These are phyloP conservation scores for Fusarium sp. DNA, from an alignment of 2,329 filamentous ascomycete species.

Conservation along the genomic window DNA sequence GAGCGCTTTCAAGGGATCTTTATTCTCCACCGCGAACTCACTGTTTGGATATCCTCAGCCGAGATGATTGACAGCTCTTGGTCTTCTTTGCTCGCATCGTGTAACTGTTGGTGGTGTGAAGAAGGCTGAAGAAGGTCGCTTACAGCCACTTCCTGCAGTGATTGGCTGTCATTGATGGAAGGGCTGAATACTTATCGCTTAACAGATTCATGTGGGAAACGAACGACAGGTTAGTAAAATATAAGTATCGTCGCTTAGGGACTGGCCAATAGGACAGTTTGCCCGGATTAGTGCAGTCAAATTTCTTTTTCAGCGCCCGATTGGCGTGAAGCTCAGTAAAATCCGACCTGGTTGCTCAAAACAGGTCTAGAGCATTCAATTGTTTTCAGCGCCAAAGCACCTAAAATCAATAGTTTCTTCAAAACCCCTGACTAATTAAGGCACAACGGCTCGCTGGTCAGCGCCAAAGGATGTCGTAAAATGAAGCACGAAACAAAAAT, in stretches of 20 bases:
- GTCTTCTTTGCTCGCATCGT: neutral
- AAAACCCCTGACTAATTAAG: slow-evolving; percentile 2
- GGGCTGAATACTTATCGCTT: neutral
- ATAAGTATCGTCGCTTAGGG: neutral
- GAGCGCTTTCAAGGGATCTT: neutral
- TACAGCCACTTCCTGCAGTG: neutral
- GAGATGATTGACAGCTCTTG: accelerated
- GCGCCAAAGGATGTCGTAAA: neutral
- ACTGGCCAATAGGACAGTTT: neutral
- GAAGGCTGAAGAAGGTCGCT: neutral
- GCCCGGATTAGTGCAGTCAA: neutral
- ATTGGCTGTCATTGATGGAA: accelerated
- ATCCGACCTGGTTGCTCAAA: neutral
- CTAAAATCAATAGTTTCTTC: slow-evolving; percentile 7
- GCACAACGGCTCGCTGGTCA: neutral
- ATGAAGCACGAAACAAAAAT: neutral
- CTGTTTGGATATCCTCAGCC: accelerated
- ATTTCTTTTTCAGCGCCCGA: neutral
- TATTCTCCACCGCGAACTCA: neutral
- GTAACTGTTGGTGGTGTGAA: neutral
- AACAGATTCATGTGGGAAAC: accelerated
- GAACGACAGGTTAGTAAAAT: accelerated
- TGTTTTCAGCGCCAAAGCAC: neutral
- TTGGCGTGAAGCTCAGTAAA: neutral
- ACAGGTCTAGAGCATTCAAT: neutral